Evolutionary conservation across 192 early-diverging fungal genomes (phyloP).

Genomic region (Funneliformis mosseae): DNA sequence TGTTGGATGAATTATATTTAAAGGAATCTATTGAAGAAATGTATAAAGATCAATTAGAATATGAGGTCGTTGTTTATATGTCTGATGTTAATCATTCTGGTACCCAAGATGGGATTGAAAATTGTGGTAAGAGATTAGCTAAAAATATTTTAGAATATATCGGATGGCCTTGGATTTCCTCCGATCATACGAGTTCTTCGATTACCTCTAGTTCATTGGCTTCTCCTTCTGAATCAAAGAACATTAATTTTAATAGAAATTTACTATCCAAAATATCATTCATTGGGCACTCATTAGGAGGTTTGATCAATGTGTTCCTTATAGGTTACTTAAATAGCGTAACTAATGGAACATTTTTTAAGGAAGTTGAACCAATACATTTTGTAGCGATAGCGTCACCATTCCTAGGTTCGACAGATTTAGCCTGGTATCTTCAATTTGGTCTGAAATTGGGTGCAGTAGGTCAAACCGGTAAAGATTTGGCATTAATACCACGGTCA

Average conservation of each 20-base stretch:
- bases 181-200: neutral
- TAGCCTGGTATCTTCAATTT: constrained; percentile 41
- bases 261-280: constrained; percentile 45
- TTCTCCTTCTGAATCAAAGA: too few species aligned
- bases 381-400: constrained; percentile 54
- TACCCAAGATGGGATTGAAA: constrained; percentile 53
- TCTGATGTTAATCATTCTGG: constrained; percentile 50
- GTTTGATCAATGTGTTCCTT: constrained; percentile 49
- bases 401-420: constrained; percentile 46
- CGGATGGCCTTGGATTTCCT: constrained; percentile 3
- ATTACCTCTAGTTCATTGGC: too few species aligned
- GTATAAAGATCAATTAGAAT: neutral
- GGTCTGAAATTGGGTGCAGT: constrained; percentile 40
- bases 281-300: constrained; percentile 57
- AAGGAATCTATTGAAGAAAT: constrained; percentile 45
- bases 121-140: constrained; percentile 46
- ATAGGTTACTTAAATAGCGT: constrained; percentile 47
- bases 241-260: neutral
- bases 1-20: constrained; percentile 47
- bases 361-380: constrained; percentile 41
- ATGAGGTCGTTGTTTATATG: constrained; percentile 38
- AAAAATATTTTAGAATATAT: constrained; percentile 44
- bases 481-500: constrained; percentile 35
- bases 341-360: constrained; percentile 50
- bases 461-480: constrained; percentile 57